Conservation (phyloP, 202 grass and related monocot species). For the Elaeis oleifera region DNA sequence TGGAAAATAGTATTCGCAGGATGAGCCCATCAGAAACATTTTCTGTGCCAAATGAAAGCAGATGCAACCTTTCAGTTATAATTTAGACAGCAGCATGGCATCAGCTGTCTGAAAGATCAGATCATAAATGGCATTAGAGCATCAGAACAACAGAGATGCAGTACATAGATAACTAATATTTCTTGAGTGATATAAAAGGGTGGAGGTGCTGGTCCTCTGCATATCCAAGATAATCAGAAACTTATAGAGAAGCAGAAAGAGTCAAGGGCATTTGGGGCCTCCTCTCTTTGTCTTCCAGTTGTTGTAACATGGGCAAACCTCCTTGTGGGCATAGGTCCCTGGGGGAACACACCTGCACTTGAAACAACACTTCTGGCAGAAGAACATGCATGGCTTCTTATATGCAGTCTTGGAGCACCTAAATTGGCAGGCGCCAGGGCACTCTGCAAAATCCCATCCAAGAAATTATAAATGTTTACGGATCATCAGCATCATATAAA, state of each 20-base stretch:
- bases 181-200: no score
- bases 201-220: no score
- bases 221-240: neutral
- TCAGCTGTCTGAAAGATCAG: no score
- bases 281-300: slow-evolving; percentile 33
- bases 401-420: slow-evolving; percentile 29
- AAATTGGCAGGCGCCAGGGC: slow-evolving; percentile 22
- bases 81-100: no score
- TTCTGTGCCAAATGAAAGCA: no score
- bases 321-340: slow-evolving; percentile 27
- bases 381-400: slow-evolving; percentile 29
- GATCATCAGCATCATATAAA: neutral
- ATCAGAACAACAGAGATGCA: no score
- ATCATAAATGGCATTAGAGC: no score
- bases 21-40: no score
- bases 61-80: no score
- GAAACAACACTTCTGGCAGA: slow-evolving; percentile 24
- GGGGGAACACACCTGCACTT: slow-evolving; percentile 30
- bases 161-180: no score
- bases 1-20: no score
- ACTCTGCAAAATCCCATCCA: slow-evolving; percentile 11
- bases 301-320: slow-evolving; percentile 25
- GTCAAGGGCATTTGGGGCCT: slow-evolving; percentile 25
- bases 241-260: neutral
- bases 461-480: neutral